Conservation (phyloP, 768 basidiomycete species). For the Dictyophora rubrovolvata region DNA sequence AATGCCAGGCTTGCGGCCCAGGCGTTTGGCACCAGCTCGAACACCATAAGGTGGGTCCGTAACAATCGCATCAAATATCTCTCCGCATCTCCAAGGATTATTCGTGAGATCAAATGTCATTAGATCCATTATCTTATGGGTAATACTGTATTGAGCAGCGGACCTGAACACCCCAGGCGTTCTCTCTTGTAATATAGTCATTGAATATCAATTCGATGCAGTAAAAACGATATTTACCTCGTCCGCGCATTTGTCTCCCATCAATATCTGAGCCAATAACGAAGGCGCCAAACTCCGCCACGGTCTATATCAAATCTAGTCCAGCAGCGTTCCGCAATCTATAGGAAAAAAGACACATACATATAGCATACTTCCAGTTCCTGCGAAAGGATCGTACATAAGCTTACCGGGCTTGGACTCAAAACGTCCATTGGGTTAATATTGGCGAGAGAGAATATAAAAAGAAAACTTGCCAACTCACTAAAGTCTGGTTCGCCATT, state of each 20-base stretch:
- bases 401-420: slow-evolving; percentile 84
- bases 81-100: slow-evolving; percentile 83
- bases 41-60: slow-evolving; percentile 97
- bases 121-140: slow-evolving; percentile 65
- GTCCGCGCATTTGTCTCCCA: slow-evolving; percentile 93
- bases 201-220: background rate
- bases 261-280: slow-evolving; percentile 94
- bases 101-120: slow-evolving; percentile 89
- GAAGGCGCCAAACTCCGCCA: slow-evolving; percentile 78
- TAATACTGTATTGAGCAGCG: slow-evolving; percentile 75
- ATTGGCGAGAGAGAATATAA: background rate
- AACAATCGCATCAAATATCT: slow-evolving; percentile 85
- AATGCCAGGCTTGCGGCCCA: slow-evolving; percentile 53
- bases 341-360: slow-evolving; percentile 30
- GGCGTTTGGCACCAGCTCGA: slow-evolving; percentile 73
- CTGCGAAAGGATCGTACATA: slow-evolving; percentile 92
- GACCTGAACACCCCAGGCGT: slow-evolving; percentile 69
- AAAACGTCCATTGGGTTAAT: background rate
- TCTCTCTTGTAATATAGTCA: slow-evolving; percentile 18
- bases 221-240: slow-evolving; percentile 37
- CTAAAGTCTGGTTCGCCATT: slow-evolving; percentile 94
- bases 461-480: slow-evolving; percentile 20
- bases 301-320: slow-evolving; percentile 41
- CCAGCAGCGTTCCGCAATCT: background rate
- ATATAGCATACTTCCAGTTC: slow-evolving; percentile 87